Percentiles rank a stretch among this genome's conserved stretches.
Evolutionary conservation across 1,284 basidiomycete species (phyloP).

Genomic region (Athelia sp.): DNA sequence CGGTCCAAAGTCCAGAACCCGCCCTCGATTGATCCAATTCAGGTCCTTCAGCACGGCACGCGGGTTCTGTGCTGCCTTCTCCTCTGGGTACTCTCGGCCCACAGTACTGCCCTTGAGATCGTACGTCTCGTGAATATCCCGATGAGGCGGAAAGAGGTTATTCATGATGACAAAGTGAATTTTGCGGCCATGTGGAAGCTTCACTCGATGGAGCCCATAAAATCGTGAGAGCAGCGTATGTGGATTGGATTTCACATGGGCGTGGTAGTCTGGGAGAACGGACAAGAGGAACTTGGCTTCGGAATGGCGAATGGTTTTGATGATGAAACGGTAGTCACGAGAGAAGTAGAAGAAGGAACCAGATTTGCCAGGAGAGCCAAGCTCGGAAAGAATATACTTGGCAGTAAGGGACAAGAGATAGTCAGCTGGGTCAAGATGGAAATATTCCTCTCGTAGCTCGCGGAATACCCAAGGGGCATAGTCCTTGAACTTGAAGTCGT

Average conservation of each 20-base stretch:
- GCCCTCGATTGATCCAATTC: conserved; percentile 88
- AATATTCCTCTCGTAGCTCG: conserved; percentile 89
- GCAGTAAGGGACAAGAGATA: conserved; percentile 95
- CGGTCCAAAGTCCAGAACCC: conserved; percentile 84
- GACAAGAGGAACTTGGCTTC: conserved; percentile 92
- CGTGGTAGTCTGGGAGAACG: conserved; percentile 85
- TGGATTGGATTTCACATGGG: conserved; percentile 86
- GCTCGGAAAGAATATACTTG: conserved; percentile 96
- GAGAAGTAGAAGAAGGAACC: conserved; percentile 99
- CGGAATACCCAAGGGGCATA: conserved; percentile 99
- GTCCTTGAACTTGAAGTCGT: conserved; percentile 99
- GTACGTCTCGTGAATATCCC: conserved; percentile 97
- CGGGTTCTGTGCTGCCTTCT: conserved; percentile 75
- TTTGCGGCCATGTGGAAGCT: conserved; percentile 89
- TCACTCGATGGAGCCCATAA: conserved; percentile 96
- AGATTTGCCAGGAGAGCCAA: conserved; percentile 98
- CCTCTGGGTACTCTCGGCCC: conserved; percentile 86
- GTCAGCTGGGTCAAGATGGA: conserved; percentile 95
- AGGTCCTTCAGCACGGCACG: conserved; percentile 92
- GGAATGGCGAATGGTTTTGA: conserved; percentile 95
- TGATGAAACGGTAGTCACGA: conserved; percentile 98
- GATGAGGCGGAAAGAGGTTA: conserved; percentile 96
- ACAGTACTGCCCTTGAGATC: conserved; percentile 95
- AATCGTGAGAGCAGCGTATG: conserved; percentile 93
- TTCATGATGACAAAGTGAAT: conserved; percentile 99